Conservation (phyloP, 202 grass and related monocot species). For the Setaria viridis region DNA sequence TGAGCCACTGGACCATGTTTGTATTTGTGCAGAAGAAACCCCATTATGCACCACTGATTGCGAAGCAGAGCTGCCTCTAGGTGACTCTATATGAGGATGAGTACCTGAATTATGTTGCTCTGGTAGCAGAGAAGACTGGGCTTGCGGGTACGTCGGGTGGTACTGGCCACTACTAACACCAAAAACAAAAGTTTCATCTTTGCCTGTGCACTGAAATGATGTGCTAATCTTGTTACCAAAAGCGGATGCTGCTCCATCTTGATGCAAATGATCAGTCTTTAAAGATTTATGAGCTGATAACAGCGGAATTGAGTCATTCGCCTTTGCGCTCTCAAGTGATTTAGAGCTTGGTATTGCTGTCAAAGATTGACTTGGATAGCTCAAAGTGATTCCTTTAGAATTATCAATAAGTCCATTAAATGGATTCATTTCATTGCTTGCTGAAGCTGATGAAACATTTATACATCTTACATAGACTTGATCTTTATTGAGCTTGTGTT, state of each 20-base stretch:
- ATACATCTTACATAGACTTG: conserved; percentile 43
- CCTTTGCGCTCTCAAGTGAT: conserved; percentile 40
- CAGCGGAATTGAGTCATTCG: conserved; percentile 11
- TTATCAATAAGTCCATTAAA: conserved; percentile 33
- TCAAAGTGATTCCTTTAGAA: conserved; percentile 29
- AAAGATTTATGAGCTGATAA: conserved; percentile 27
- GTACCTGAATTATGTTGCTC: conserved; percentile 45
- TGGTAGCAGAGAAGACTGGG: conserved; percentile 44
- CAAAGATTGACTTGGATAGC: conserved; percentile 40
- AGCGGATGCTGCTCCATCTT: conserved; percentile 43
- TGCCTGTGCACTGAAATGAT: conserved; percentile 26
- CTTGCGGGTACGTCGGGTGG: conserved; percentile 45
- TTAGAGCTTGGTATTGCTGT: conserved; percentile 44
- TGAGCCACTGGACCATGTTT: conserved; percentile 42
- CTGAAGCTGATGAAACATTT: conserved; percentile 37
- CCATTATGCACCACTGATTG: conserved; percentile 45
- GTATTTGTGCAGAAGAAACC: conserved; percentile 40
- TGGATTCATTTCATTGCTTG: conserved; percentile 43
- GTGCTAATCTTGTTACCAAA: conserved; percentile 50
- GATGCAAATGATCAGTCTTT: conserved; percentile 25
- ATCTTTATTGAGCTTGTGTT: conserved; percentile 44
- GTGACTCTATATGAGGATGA: conserved; percentile 45
- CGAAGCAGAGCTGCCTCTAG: conserved; percentile 33
- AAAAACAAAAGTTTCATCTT: conserved; percentile 46
- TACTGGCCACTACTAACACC: conserved; percentile 41